These are phyloP conservation scores for Epichloe bromicola DNA, from an alignment of 2,329 filamentous ascomycete genomes.

Conservation along the genomic window DNA sequence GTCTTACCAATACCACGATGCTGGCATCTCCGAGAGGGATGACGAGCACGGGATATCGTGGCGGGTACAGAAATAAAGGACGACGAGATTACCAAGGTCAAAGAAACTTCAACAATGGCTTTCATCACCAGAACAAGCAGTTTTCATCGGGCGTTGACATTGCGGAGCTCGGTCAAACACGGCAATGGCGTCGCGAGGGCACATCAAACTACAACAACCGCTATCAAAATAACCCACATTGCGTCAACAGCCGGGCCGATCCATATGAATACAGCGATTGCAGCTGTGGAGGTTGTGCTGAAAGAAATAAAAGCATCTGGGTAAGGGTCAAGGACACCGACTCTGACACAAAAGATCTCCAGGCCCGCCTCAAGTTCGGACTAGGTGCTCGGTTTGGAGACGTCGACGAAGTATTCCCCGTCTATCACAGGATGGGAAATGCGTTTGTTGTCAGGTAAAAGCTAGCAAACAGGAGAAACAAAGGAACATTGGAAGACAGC, in stretches of 20 bases:
- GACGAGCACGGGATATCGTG: background rate
- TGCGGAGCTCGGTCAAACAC: background rate
- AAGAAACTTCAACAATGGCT: background rate
- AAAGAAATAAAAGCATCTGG: slow-evolving; percentile 19
- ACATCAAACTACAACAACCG: background rate
- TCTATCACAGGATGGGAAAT: slow-evolving; percentile 1
- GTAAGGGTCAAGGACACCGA: slow-evolving; percentile 11
- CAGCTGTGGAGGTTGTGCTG: slow-evolving; percentile 16
- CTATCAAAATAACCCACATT: background rate
- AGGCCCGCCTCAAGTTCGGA: slow-evolving; percentile 17
- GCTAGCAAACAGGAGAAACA: background rate
- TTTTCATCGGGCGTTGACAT: background rate
- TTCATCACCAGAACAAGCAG: background rate
- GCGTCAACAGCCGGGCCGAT: slow-evolving; percentile 9
- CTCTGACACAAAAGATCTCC: slow-evolving; percentile 10
- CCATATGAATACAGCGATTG: slow-evolving; percentile 17
- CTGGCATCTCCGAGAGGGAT: background rate
- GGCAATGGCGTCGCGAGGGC: background rate
- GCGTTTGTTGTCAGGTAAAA: slow-evolving; percentile 19
- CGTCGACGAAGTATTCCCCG: slow-evolving; percentile 17
- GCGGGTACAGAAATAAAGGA: background rate
- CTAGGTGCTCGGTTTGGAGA: slow-evolving; percentile 15
- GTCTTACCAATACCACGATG: background rate
- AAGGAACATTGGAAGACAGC: background rate
- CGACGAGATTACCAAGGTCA: background rate